Base-by-base conservation (phyloP, 2,329 filamentous ascomycete genomes). In the Ophioceras dolichostomum region DNA sequence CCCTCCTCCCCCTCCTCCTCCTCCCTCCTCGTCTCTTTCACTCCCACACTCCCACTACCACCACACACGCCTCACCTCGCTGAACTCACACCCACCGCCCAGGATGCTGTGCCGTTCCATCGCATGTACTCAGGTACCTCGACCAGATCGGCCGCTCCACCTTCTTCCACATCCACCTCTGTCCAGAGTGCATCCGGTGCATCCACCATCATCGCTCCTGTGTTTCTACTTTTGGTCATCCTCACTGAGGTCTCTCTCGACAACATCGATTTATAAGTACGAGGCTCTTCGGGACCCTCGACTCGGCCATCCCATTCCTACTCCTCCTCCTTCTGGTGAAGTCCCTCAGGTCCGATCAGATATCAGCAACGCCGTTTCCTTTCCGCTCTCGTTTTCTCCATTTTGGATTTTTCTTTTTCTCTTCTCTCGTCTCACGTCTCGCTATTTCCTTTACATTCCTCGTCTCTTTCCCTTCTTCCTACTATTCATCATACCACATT, bases 261-360 rank as follows among this genome's bases (percentile, higher is more conserved):
- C 54, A 50, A 53, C 49, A 52, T 52, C 53, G 49, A 51, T 54
- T 50, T 49, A 46, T 55, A 49, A 46, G 31, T 33, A 17, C 12
- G 17, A 51, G 42, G 50, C 44, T 49, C 47, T 60, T 19, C 60
- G 60, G 37, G 62, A 57, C 19, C 61, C 59, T 44, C 69, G n/a
- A n/a, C n/a, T n/a, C 22, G 22, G 22, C 22, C 22, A 7, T 26
- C 12, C 12, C 12, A 7, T 8, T 26, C 22, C 12, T 12, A 26
- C 22, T 26, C 22, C 22, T 12, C 22, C 22, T 26, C 12, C 22
- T 12, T 26, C 22, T 26, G 8, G 22, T 26, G 7, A 7, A 7
- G 12, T 7, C 22, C 22, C 62, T 45, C 22, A 26, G 22, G 12
- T 12, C 22, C 7, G 22, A 26, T 26, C 22, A 65, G 22, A 26